A percentile compares a stretch with the other conserved stretches of the same genome.
phyloP scores from a whole-genome alignment of 108 stramenopile genomes.

The Ochromonas danica region DNA sequence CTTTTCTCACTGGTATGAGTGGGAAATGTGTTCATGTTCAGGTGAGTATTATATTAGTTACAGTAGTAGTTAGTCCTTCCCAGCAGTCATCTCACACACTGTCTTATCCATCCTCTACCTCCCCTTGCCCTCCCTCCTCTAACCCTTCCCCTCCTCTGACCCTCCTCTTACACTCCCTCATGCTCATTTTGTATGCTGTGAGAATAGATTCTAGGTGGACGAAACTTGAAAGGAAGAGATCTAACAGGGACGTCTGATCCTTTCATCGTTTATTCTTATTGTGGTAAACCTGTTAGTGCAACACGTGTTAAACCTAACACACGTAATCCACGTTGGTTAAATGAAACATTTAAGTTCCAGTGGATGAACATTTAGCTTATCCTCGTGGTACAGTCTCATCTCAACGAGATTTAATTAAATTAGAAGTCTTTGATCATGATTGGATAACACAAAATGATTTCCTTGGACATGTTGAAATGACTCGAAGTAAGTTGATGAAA shows the following conservation, averaged over 20 bases:
- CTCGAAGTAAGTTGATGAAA: slow-evolving; percentile 7
- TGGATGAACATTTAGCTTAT: background rate
- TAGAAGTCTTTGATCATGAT: slow-evolving; percentile 32
- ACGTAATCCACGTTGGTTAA: slow-evolving; percentile 11
- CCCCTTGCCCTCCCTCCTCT: too few relatives aligned
- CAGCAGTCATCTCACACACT: too few relatives aligned
- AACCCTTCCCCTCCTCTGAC: too few relatives aligned
- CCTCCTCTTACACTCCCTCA: too few relatives aligned
- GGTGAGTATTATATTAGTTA: too few relatives aligned
- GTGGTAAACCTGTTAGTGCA: background rate
- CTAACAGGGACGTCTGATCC: background rate
- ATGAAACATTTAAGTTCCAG: slow-evolving; percentile 7
- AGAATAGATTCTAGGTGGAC: slow-evolving; percentile 11
- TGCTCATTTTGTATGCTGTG: too few relatives aligned
- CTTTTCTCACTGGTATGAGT: background rate
- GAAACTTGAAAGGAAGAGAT: background rate
- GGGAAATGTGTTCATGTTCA: slow-evolving; percentile 20
- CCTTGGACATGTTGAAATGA: slow-evolving; percentile 15
- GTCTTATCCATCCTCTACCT: too few relatives aligned
- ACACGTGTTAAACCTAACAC: background rate
- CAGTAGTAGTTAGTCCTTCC: too few relatives aligned
- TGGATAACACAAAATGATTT: background rate
- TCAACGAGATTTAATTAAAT: background rate
- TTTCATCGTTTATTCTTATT: background rate
- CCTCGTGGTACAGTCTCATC: background rate